These are phyloP conservation scores for Logfia minima DNA, from an alignment of 129 eudicot species.

Conservation along the genomic window DNA sequence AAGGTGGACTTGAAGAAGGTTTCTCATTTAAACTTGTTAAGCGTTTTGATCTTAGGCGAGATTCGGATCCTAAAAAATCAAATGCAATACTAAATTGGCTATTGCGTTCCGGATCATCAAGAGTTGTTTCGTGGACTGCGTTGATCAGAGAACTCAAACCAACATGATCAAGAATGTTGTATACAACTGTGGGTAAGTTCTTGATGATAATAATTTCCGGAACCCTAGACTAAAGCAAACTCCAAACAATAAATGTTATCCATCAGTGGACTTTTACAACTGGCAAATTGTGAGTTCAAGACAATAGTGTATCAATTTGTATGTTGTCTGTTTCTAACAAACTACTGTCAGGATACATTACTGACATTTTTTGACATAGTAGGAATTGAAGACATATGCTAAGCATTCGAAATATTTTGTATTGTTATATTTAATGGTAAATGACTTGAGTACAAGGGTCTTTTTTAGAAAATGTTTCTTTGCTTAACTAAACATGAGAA, in stretches of 20 bases:
- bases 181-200: conserved; percentile 69
- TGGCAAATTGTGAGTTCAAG: too few species aligned
- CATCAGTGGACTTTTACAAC: too few species aligned
- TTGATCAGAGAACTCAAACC: conserved; percentile 54
- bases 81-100: conserved; percentile 65
- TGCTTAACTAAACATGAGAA: background rate
- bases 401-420: too few species aligned
- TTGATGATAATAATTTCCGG: background rate
- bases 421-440: background rate
- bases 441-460: background rate
- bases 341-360: too few species aligned
- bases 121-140: conserved; percentile 59
- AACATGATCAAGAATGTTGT: conserved; percentile 50
- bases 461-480: background rate
- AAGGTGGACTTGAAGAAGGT: conserved; percentile 53
- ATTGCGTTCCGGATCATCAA: conserved; percentile 58
- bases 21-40: conserved; percentile 56
- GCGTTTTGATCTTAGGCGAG: conserved; percentile 36
- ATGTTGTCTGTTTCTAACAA: too few species aligned
- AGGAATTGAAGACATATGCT: too few species aligned
- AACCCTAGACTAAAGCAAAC: background rate
- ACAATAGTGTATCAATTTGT: too few species aligned
- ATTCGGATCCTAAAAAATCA: conserved; percentile 32
- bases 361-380: too few species aligned
- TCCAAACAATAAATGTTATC: too few species aligned